Percentiles rank a stretch among this genome's conserved stretches.
Conservation (phyloP, 2,329 filamentous ascomycete species). For the Aspergillus oerlinghausenensis region DNA sequence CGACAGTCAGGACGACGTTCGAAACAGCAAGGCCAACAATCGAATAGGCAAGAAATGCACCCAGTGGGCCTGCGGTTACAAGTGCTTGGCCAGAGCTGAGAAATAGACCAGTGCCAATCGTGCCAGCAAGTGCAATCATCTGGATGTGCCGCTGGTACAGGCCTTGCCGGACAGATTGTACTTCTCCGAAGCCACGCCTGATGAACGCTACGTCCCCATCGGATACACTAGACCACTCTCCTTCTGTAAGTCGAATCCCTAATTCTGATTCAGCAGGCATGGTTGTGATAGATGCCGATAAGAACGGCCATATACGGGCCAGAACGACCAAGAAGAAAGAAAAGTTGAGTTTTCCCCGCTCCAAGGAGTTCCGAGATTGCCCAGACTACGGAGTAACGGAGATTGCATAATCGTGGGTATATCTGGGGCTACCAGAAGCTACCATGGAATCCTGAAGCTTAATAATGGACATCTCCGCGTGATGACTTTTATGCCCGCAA, state of each 20-base stretch:
- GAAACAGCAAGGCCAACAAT: slow-evolving; percentile 33
- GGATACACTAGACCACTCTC: neutral
- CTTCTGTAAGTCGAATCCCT: neutral
- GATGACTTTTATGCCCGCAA: too few species aligned
- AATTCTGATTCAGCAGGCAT: neutral
- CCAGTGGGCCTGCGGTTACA: slow-evolving; percentile 27
- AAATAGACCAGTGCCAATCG: slow-evolving; percentile 36
- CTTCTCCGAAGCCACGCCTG: slow-evolving; percentile 6
- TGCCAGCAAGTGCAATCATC: slow-evolving; percentile 37
- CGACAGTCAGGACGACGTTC: slow-evolving; percentile 31
- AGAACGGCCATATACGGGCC: too few species aligned
- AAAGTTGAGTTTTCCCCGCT: neutral
- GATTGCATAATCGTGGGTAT: neutral
- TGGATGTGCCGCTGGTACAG: slow-evolving; percentile 32
- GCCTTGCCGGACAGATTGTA: slow-evolving; percentile 19
- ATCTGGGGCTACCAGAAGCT: neutral
- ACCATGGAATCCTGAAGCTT: neutral
- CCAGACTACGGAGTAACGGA: neutral
- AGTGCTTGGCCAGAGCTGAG: slow-evolving; percentile 32
- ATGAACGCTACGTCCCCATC: neutral
- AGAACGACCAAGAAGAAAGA: neutral
- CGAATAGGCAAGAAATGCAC: slow-evolving; percentile 33
- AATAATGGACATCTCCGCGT: neutral
- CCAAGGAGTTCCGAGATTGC: too few species aligned
- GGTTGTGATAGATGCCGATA: neutral